Base-by-base conservation (phyloP, 139 green algal genomes). In the Deuterostichococcus epilithicus region DNA sequence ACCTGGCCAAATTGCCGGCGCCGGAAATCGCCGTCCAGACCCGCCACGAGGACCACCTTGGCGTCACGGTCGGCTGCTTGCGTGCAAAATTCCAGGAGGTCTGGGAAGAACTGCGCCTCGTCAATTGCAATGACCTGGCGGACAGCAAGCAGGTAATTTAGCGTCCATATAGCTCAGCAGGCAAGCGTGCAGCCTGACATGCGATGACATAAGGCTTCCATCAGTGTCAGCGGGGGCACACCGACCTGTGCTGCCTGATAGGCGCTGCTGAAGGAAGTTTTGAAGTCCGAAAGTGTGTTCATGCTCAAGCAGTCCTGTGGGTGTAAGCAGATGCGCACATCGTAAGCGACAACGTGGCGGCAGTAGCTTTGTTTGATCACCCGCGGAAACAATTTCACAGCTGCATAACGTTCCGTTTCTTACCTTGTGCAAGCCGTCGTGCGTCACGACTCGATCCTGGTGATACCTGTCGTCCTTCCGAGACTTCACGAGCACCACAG, bases 41-140 rank as follows among this genome's bases (percentile, higher is more conserved):
- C 91, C 2, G 91, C 89, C 58, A 94, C 72, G 2, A 94, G 39
- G 1, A 94, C 58, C 0, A 42, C 80, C 86, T 94, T 94, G 74
- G 76, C 66, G 63, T 94, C 78, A 23, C 69, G 8, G 63, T 97
- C 92, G 3, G 88, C 85, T 1, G 90, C 89, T n/a, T 68, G 32
- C 10, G 67, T 33, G 36, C 89, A 93, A 28, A 92, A 94, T 0
- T 90, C 80, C 0, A 80, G 66, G 60, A 97, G 84, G 83, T 95
- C 93, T 33, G 78, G 52, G 68, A 95, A 92, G 77, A 92, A 96
- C 78, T 97, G 93, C 2, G 88, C 91, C 67, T 97, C 93, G 52
- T 97, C 93, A 44, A 97, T 87, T 0, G 90, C 93, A 44, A 97
- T 84, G 5, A 94, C 86, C 15, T 93, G 58, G n/a, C 33, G 44